These are phyloP conservation scores for Amanita inopinata DNA, from an alignment of 768 basidiomycete genomes.

Conservation along the genomic window DNA sequence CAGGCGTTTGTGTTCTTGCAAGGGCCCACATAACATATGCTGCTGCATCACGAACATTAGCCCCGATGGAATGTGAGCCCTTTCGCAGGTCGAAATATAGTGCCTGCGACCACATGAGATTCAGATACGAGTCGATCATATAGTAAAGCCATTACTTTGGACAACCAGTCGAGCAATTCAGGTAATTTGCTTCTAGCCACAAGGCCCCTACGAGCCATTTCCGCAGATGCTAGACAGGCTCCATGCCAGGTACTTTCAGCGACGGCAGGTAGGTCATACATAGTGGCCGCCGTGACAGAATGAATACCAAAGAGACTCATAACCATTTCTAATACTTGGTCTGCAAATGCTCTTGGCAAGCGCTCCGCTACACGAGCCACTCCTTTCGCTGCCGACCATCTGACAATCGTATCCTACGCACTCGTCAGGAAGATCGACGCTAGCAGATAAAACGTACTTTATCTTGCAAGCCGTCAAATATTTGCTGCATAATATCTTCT, in stretches of 20 bases:
- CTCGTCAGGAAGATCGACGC: constrained; percentile 5
- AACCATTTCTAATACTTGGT: constrained; percentile 77
- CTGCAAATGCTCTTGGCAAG: constrained; percentile 63
- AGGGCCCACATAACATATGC: constrained; percentile 94
- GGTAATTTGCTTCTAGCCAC: constrained; percentile 47
- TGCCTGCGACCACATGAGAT: constrained; percentile 39
- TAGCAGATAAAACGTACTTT: constrained; percentile 40
- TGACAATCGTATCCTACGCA: constrained; percentile 81
- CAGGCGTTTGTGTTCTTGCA: constrained; percentile 63
- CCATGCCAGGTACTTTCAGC: constrained; percentile 95
- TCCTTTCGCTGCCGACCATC: constrained; percentile 92
- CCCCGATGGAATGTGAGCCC: constrained; percentile 88
- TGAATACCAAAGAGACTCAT: constrained; percentile 72
- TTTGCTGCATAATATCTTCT: constrained; percentile 60
- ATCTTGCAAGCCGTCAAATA: constrained; percentile 72
- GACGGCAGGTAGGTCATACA: constrained; percentile 64
- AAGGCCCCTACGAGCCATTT: constrained; percentile 79
- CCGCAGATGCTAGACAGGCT: constrained; percentile 84
- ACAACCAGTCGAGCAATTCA: constrained; percentile 66
- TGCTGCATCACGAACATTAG: constrained; percentile 90
- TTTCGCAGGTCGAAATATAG: constrained; percentile 88
- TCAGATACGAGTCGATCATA: constrained; percentile 2
- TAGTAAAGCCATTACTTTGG: constrained; percentile 44
- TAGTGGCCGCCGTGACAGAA: constrained; percentile 47
- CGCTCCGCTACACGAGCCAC: constrained; percentile 77